Conservation (phyloP, 2,329 filamentous ascomycete genomes). For the Xylariales sp. region DNA sequence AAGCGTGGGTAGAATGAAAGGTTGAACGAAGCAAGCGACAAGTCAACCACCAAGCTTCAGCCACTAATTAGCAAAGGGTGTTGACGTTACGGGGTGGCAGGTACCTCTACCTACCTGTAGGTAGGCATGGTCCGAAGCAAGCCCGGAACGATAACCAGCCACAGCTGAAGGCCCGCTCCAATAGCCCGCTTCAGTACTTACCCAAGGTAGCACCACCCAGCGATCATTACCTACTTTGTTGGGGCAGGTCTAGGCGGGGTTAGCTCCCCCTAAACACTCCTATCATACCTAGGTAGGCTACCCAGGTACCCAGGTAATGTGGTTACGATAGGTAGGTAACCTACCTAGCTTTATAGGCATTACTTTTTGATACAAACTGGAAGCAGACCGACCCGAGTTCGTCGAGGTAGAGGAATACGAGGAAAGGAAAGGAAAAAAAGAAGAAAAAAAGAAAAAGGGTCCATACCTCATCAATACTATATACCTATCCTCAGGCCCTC, state of each 20-base stretch:
- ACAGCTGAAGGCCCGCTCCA: constrained; percentile 20
- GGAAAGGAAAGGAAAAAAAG: no score
- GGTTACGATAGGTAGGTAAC: no score
- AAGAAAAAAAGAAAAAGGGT: no score
- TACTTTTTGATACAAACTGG: no score
- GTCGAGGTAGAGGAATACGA: no score
- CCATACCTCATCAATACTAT: no score
- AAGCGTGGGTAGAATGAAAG: constrained; percentile 1
- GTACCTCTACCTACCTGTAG: no score
- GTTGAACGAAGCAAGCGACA: constrained; percentile 27
- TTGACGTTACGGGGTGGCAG: constrained; percentile 21
- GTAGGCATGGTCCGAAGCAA: constrained; percentile 21
- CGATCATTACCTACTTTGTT: constrained; percentile 15
- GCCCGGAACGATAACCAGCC: constrained; percentile 28
- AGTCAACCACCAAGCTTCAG: constrained; percentile 33
- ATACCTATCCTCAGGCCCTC: no score
- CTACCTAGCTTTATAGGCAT: no score
- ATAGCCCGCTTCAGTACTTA: background rate
- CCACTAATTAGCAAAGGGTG: constrained; percentile 24
- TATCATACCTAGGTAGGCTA: no score
- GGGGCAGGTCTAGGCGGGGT: constrained; percentile 14
- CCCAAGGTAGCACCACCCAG: background rate
- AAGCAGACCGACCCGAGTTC: no score
- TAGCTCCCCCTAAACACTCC: background rate
- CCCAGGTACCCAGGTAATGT: no score